A percentile compares a stretch with the other conserved stretches of the same genome.
phyloP scores from a whole-genome alignment of 306 rosid genomes.

The Inga laurina region DNA sequence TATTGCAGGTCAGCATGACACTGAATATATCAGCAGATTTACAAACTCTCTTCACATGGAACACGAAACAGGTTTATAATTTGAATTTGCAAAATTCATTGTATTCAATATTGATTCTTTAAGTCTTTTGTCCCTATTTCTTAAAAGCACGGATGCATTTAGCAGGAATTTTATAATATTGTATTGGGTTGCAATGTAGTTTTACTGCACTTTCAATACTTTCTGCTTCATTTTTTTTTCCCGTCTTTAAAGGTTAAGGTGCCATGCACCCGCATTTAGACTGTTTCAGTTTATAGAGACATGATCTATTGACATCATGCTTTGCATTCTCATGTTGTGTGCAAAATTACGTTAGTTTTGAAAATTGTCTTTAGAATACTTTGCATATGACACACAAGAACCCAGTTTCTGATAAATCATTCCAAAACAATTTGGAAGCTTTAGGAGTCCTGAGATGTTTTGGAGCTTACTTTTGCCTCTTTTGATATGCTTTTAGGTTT shows the following conservation, averaged over 20 bases:
- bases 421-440: constrained; percentile 7
- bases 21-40: constrained; percentile 88
- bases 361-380: not conserved
- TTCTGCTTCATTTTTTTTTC: not conserved
- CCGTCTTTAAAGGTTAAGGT: constrained; percentile 3
- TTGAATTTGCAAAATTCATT: constrained; percentile 20
- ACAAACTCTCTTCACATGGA: constrained; percentile 96
- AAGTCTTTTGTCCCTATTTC: not conserved
- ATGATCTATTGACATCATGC: not conserved
- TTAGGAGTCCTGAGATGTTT: constrained; percentile 14
- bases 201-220: not conserved
- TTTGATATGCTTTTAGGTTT: constrained; percentile 62
- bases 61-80: constrained; percentile 86
- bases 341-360: not conserved
- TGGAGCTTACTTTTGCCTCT: constrained; percentile 30
- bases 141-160: constrained; percentile 20
- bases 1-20: constrained; percentile 83
- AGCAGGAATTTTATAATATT: not conserved
- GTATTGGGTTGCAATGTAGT: constrained; percentile 9
- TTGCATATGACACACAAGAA: not conserved
- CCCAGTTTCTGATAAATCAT: constrained; percentile 8
- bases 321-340: constrained; percentile 15
- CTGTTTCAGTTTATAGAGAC: constrained; percentile 16
- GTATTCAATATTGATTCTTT: not conserved
- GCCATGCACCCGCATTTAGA: not conserved